Base-by-base conservation (phyloP, 2,329 filamentous ascomycete genomes). In the Cladophialophora carrionii region DNA sequence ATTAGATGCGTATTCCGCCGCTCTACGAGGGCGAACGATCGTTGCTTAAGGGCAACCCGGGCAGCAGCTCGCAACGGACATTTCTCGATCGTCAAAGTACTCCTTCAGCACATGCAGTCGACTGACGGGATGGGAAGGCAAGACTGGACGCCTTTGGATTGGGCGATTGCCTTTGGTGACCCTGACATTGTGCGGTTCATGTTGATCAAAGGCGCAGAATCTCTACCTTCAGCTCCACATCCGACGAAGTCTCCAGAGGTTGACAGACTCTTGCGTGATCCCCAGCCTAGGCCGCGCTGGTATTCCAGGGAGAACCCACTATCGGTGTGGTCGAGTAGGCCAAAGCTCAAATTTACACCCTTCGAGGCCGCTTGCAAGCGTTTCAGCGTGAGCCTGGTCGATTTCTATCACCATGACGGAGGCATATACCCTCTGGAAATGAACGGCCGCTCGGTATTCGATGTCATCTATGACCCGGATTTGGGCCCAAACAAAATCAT, bases 401-500 rank as follows among this genome's bases (percentile, higher is more conserved):
- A 49, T 24, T 49, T 49, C 10, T 49, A 49, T 49, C 46, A 22
- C 4, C 46, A 49, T 24, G 46, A 49, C 1, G 46, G 46, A 20
- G 22, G 22, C n/a, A 24, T 49, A 17, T 49, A 20, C 6, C 46
- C 46, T 8, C 46, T 49, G n/a, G 46, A 49, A 6, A 24, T 49
- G 46, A 49, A 22, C n/a, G 22, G 22, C 46, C 46, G 10, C n/a
- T 49, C 46, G 6, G 20, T 49, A 49, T 49, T 20, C 22, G 46
- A 49, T 5, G n/a, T 49, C n/a, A 49, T 49, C n/a, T 49, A 49
- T 17, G 17, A 49, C 10, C 46, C 46, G 8, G 46, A 49, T 20
- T n/a, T 49, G 2, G 46, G 46, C 14, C 46, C 46, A 24, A 49
- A 49, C 17, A 49, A 49, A 49, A 49, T 49, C 46, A 49, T 49